Percentiles rank a stretch among this genome's conserved stretches.
Conservation (phyloP, 2,329 filamentous ascomycete species). For the Trematosphaeria pertusa region DNA sequence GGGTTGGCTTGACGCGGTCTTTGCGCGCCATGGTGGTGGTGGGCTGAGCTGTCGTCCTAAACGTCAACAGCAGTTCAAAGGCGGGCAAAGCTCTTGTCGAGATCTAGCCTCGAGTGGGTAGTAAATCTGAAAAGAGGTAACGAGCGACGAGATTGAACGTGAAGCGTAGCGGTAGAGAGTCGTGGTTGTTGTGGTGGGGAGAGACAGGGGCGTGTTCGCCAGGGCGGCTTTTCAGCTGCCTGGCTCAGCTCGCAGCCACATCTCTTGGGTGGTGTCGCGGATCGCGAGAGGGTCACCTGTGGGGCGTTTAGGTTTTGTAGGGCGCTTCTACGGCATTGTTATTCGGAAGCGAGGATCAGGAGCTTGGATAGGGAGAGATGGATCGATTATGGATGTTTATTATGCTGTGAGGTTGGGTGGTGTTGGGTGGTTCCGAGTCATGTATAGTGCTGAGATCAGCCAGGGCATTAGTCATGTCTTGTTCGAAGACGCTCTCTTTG, state of each 20-base stretch:
- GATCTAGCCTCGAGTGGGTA: background rate
- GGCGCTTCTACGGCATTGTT: too few species aligned
- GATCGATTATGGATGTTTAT: too few species aligned
- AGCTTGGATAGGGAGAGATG: too few species aligned
- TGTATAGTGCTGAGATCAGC: too few species aligned
- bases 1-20: constrained; percentile 47
- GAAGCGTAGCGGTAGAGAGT: background rate
- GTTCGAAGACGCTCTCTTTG: too few species aligned
- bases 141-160: background rate
- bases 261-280: constrained; percentile 4
- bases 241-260: constrained; percentile 4
- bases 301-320: too few species aligned
- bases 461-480: too few species aligned
- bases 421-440: too few species aligned
- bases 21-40: constrained; percentile 24
- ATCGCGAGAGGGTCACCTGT: too few species aligned
- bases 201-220: background rate
- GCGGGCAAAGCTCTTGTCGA: background rate
- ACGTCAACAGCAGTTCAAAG: background rate
- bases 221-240: constrained; percentile 1
- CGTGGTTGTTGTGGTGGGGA: background rate
- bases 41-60: too few species aligned
- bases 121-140: background rate
- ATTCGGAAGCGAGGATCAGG: too few species aligned
- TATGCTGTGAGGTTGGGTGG: too few species aligned